These are phyloP conservation scores for Zygoascus biomembranicola DNA, from an alignment of 805 yeast species.

Conservation along the genomic window DNA sequence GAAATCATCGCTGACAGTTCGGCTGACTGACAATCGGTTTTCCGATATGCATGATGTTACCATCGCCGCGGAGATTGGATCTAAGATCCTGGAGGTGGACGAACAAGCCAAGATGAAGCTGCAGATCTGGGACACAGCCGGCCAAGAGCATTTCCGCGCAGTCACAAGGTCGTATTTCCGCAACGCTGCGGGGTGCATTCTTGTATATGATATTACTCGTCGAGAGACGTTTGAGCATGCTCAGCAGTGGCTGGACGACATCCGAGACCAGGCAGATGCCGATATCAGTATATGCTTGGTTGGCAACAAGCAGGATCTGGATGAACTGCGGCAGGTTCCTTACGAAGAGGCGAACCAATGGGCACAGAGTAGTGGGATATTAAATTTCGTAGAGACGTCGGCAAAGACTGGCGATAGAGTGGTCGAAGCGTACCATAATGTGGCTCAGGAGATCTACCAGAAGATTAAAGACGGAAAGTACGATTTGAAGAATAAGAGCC, in stretches of 20 bases:
- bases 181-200: constrained; percentile 30
- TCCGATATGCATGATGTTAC: constrained; percentile 29
- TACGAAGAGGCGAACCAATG: constrained; percentile 34
- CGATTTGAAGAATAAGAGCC: constrained; percentile 22
- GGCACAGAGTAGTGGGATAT: constrained; percentile 39
- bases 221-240: constrained; percentile 27
- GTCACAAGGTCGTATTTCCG: constrained; percentile 31
- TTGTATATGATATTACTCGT: constrained; percentile 31
- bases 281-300: constrained; percentile 66
- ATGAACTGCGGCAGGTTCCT: constrained; percentile 25
- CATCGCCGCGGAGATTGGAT: constrained; percentile 32
- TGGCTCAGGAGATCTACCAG: constrained; percentile 26
- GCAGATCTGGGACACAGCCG: constrained; percentile 32
- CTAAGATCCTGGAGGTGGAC: constrained; percentile 28
- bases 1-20: constrained; percentile 29
- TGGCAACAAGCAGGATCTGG: constrained; percentile 70
- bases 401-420: constrained; percentile 61
- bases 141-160: constrained; percentile 31
- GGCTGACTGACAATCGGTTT: constrained; percentile 30
- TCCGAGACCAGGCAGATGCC: constrained; percentile 57
- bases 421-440: constrained; percentile 32
- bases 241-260: constrained; percentile 67
- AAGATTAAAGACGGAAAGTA: constrained; percentile 26
- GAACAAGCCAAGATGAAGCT: constrained; percentile 25
- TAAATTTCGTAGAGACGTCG: constrained; percentile 43